Conservation (phyloP, 106 monocot genomes). For the Apostasia ramifera region DNA sequence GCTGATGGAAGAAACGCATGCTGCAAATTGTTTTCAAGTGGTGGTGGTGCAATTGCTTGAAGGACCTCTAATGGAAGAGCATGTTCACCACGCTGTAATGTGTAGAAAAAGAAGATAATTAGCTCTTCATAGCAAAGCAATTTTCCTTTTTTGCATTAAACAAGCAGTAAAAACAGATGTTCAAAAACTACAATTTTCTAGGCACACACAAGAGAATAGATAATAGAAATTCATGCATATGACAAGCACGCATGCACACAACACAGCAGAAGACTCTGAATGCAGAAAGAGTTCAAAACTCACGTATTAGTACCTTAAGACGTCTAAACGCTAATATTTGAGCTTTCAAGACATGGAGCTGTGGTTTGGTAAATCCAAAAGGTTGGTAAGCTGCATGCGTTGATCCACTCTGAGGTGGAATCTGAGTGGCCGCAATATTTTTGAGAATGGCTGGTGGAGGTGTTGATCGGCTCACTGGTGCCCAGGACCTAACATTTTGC, state of each 20-base stretch:
- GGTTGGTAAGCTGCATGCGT: constrained; percentile 22
- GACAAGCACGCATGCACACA: not conserved
- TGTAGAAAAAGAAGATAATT: not conserved
- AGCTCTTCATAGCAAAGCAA: not conserved
- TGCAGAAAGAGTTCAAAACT: not conserved
- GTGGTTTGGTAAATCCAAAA: constrained; percentile 76
- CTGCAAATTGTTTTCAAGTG: constrained; percentile 45
- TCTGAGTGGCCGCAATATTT: constrained; percentile 17
- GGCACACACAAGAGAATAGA: not conserved
- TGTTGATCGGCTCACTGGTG: constrained; percentile 26
- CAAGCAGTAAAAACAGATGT: not conserved
- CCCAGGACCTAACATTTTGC: constrained; percentile 41
- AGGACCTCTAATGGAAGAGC: constrained; percentile 77
- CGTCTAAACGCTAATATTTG: constrained; percentile 95
- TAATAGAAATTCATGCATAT: too few species aligned
- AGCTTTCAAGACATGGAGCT: constrained; percentile 87
- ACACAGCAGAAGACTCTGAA: not conserved
- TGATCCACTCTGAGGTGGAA: constrained; percentile 30
- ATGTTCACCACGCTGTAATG: constrained; percentile 66
- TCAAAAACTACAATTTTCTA: not conserved
- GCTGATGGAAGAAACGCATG: constrained; percentile 14
- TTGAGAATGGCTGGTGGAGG: constrained; percentile 20
- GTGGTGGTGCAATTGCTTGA: constrained; percentile 63
- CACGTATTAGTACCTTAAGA: constrained; percentile 54
- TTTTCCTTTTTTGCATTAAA: not conserved